Evolutionary conservation across 2,329 filamentous ascomycete species (phyloP), one percentile per base, ranked within the genome.

Genomic region (Karstenula rhodostoma): DNA sequence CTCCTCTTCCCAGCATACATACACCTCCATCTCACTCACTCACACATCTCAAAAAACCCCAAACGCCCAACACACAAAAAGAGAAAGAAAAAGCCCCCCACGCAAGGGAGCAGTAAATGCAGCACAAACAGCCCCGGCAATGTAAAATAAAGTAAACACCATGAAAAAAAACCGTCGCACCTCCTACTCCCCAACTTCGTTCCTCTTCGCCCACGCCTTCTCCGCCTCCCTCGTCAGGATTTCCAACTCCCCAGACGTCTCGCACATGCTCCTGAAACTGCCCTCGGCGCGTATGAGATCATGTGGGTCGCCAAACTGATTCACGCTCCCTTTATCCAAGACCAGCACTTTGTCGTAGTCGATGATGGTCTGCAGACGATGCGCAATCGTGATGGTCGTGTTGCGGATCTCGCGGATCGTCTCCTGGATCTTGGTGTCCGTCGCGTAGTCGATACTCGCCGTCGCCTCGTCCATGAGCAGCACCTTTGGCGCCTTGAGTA

Each of bases 391-490:
- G 75, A 98, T 92, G 61, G 96, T 97, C 0, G 95, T 99, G 77
- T 93, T 85, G 66, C 89, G 90, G 69, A 98, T 86, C 77, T 97
- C 91, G n/a, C 93, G 90, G 62, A 99, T 94, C 0, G 95, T 98
- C 71, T 92, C 93, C 79, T 99, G 95, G 68, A 99, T 98, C 81
- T 97, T 97, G 52, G 90, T 85, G 73, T 99, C 95, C 1, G 95
- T 99, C 5, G 89, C 90, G 79, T 98, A 98, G 80, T 99, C 95
- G 73, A 99, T 98, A 0, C 92, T 96, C 0, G 95, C 95, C 0
- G 95, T 99, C 0, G 95, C 95, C 82, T 99, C 95, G 78, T 99
- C 95, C 95, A 99, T 98, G 73, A 99, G 90, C n/a, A 99, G 84
- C 1, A 99, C 93, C 66, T 91, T 94, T 0, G 95, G 94, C 35